Base-by-base conservation (phyloP, 768 basidiomycete species). In the Butyriboletus loyo region DNA sequence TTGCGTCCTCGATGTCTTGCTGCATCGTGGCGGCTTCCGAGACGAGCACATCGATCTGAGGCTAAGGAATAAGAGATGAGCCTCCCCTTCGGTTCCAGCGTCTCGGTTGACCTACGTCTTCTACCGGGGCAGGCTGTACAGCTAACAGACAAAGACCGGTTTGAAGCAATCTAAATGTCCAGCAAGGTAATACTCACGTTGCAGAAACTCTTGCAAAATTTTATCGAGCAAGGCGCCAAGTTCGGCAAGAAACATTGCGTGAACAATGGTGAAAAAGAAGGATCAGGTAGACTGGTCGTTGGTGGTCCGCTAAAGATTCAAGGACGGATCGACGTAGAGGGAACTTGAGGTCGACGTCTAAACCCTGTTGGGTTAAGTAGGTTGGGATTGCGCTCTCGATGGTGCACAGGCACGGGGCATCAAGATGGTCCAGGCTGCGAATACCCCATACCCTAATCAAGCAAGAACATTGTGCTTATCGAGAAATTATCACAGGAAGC, bases 11-110 rank as follows among this genome's bases (percentile, higher is more conserved):
- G 14, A 59, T 44, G 28, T 58, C 57, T 7, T 42, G 30, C 6
- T 58, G 56, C 30, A 58, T 58, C 1, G 15, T 17, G 10, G 43
- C 19, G 19, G 39, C 50, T 15, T 49, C 14, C 7, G 46, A 46
- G 24, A 53, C 21, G 11, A 58, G 42, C 4, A 5, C 34, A 11
- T 19, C 13, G 27, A 58, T 31, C 14, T 57, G 56, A 2, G 42
- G 11, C 55, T 49, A 39, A 24, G 13, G 19, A 11, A 35, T 3
- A 32, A 25, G 19, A 47, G 19, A 19, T 42, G 48, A 49, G 52
- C 1, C n/a, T 21, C 17, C 7, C 5, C 7, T 40, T n/a, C 1
- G 6, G 13, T 27, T 14, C 7, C 10, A 13, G 19, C 1, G 2
- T 17, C 28, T 24, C 4, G 3, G 11, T 14, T 36, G 52, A 55